Conservation (phyloP, 306 rosid genomes). For the Corylus americana region DNA sequence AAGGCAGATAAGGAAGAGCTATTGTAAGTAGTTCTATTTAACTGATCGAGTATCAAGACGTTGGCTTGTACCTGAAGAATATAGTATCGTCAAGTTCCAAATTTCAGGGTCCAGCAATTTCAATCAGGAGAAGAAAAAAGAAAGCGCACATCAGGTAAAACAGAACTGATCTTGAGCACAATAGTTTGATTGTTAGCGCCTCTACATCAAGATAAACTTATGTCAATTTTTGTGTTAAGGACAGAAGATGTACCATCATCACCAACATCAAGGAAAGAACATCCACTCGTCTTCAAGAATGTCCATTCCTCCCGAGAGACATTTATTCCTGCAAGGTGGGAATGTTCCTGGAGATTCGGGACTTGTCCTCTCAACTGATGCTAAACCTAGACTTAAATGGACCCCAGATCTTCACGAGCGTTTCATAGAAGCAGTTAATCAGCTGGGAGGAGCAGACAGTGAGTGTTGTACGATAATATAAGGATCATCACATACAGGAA, state of each 20-base stretch:
- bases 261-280: conserved; percentile 56
- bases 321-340: conserved; percentile 71
- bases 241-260: conserved; percentile 61
- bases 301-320: conserved; percentile 65
- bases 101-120: conserved; percentile 30
- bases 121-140: conserved; percentile 14
- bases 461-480: conserved; percentile 28
- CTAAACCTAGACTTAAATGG: conserved; percentile 93
- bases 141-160: conserved; percentile 33
- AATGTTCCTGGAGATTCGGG: conserved; percentile 72
- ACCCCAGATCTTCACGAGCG: conserved; percentile 83
- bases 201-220: conserved; percentile 23
- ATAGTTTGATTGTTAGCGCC: conserved; percentile 11
- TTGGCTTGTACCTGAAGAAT: conserved; percentile 24
- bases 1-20: conserved; percentile 35
- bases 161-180: conserved; percentile 26
- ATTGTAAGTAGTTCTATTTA: conserved; percentile 26
- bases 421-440: conserved; percentile 80
- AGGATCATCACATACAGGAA: conserved; percentile 7
- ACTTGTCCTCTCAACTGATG: conserved; percentile 83
- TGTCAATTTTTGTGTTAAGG: conserved; percentile 19
- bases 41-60: conserved; percentile 23
- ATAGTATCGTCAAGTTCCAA: conserved; percentile 28
- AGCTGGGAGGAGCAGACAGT: conserved; percentile 91
- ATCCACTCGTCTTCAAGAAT: conserved; percentile 54